Evolutionary conservation across 441 rosid species (phyloP).

Genomic region (Jatropha multifida): DNA sequence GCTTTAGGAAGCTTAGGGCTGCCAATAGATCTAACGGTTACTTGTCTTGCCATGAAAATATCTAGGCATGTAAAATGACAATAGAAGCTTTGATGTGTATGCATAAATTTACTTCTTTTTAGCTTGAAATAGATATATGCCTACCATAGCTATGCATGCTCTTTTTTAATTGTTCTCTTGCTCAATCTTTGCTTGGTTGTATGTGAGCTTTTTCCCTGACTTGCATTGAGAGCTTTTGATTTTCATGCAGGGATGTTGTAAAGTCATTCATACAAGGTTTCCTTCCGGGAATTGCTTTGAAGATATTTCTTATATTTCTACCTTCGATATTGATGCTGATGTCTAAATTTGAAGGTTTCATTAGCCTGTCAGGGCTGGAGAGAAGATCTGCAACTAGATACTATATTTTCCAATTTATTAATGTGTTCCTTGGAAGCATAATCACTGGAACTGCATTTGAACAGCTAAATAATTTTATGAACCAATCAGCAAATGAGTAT

Average conservation of each 20-base stretch:
- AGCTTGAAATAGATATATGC: neutral
- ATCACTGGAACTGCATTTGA: slow-evolving; percentile 88
- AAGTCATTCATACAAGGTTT: slow-evolving; percentile 91
- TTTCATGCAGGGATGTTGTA: slow-evolving; percentile 49
- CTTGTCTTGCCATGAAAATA: neutral
- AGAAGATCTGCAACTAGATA: slow-evolving; percentile 89
- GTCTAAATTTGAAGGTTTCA: slow-evolving; percentile 95
- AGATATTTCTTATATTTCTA: slow-evolving; percentile 83
- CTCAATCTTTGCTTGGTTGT: neutral
- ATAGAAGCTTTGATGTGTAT: neutral
- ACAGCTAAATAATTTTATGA: slow-evolving; percentile 66
- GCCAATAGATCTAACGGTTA: neutral
- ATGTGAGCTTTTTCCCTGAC: neutral
- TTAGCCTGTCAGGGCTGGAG: slow-evolving; percentile 69
- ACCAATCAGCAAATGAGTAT: slow-evolving; percentile 90
- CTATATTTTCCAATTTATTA: slow-evolving; percentile 83
- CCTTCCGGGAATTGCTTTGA: slow-evolving; percentile 93
- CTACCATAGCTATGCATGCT: neutral
- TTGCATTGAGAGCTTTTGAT: slow-evolving; percentile 1
- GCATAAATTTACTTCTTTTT: neutral
- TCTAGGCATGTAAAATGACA: neutral
- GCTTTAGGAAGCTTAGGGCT: neutral
- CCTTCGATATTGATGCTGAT: slow-evolving; percentile 93
- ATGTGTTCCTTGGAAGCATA: slow-evolving; percentile 92
- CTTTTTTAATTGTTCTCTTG: neutral